These are phyloP conservation scores for Alnus glutinosa DNA, from an alignment of 306 rosid species.

Conservation along the genomic window DNA sequence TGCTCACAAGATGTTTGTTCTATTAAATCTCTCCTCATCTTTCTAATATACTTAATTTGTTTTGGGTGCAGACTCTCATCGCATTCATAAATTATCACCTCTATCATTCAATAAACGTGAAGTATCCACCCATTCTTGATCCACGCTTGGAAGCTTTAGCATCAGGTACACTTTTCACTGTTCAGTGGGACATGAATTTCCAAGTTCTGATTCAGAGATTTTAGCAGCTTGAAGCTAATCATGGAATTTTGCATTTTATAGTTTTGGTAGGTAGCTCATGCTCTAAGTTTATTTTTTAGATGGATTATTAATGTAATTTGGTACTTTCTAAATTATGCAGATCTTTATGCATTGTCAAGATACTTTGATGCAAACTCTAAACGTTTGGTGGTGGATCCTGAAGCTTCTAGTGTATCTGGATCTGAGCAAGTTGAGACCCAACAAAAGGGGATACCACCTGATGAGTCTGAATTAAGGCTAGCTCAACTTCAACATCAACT, in stretches of 20 bases:
- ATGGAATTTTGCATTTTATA: background rate
- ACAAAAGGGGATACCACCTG: slow-evolving; percentile 31
- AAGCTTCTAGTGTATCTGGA: slow-evolving; percentile 44
- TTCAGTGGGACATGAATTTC: background rate
- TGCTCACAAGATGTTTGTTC: background rate
- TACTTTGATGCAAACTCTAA: slow-evolving; percentile 50
- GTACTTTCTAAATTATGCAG: slow-evolving; percentile 41
- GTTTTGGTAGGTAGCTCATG: background rate
- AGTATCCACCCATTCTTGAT: slow-evolving; percentile 87
- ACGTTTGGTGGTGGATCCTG: slow-evolving; percentile 42
- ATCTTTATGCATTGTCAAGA: slow-evolving; percentile 79
- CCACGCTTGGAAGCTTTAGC: slow-evolving; percentile 77
- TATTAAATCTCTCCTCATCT: background rate
- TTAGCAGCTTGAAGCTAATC: slow-evolving; percentile 12
- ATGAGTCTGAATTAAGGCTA: slow-evolving; percentile 73
- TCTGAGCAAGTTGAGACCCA: slow-evolving; percentile 43
- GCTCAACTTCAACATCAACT: slow-evolving; percentile 97
- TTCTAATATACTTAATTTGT: slow-evolving; percentile 6
- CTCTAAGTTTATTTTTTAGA: background rate
- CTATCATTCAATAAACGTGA: slow-evolving; percentile 75
- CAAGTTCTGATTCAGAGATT: slow-evolving; percentile 4
- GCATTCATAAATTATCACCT: slow-evolving; percentile 67
- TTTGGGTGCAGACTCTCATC: slow-evolving; percentile 66
- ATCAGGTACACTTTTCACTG: slow-evolving; percentile 47
- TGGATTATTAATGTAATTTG: background rate